Evolutionary conservation across 306 rosid genomes (phyloP).

Genomic region (Prosopis cineraria): DNA sequence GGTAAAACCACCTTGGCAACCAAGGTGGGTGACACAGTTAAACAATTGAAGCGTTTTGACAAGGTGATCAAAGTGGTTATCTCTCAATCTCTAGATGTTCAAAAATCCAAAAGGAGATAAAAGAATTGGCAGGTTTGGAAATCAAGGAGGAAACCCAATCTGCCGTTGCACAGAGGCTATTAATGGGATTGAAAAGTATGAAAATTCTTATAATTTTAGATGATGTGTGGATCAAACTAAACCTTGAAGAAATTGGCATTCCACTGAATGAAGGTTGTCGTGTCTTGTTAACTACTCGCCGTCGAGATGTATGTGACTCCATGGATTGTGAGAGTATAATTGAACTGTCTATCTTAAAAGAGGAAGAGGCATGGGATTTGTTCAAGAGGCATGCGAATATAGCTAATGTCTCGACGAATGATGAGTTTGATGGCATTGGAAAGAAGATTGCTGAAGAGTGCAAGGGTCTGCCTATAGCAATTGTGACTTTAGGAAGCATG

Average conservation of each 20-base stretch:
- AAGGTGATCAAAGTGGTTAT: background rate
- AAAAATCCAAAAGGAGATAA: background rate
- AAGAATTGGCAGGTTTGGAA: background rate
- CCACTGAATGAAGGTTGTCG: background rate
- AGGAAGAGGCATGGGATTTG: background rate
- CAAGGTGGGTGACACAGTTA: background rate
- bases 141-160: fast-evolving
- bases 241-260: background rate
- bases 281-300: background rate
- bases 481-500: background rate
- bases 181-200: fast-evolving
- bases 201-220: conserved; percentile 8
- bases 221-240: background rate
- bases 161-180: no score
- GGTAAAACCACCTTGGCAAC: background rate
- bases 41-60: background rate
- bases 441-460: background rate
- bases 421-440: background rate
- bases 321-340: background rate
- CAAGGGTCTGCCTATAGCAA: conserved; percentile 5
- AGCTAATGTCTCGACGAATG: no score
- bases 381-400: background rate
- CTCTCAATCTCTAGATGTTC: background rate
- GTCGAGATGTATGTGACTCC: background rate
- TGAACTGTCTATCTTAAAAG: background rate